These are phyloP conservation scores for Botryosphaeria agaves DNA, from an alignment of 2,329 filamentous ascomycete genomes.

Conservation along the genomic window DNA sequence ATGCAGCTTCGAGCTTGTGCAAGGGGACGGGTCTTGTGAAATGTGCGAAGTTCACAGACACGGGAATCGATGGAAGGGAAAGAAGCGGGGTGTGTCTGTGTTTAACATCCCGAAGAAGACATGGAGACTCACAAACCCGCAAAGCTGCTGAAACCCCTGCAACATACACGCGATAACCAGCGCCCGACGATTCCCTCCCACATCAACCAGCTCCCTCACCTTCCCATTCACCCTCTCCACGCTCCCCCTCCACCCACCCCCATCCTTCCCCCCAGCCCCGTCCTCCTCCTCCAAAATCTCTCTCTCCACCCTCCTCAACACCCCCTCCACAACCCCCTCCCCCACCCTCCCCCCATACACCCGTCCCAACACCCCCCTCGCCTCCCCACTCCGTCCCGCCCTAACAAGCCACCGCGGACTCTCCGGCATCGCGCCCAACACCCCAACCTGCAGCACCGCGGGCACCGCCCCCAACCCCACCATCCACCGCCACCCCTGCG, in stretches of 20 bases:
- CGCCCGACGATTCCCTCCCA: constrained; percentile 47
- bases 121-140: constrained; percentile 51
- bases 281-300: constrained; percentile 58
- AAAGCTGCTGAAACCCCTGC: constrained; percentile 76
- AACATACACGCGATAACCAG: constrained; percentile 72
- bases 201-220: constrained; percentile 19
- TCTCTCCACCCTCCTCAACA: constrained; percentile 52
- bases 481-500: constrained; percentile 74
- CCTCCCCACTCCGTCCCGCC: constrained; percentile 42
- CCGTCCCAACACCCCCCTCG: constrained; percentile 44
- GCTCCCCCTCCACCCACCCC: constrained; percentile 15
- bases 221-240: constrained; percentile 35
- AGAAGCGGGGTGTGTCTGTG: too few relatives aligned
- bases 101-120: constrained; percentile 70
- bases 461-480: constrained; percentile 72
- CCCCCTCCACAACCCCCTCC: constrained; percentile 34
- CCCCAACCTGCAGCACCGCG: constrained; percentile 49
- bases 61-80: too few relatives aligned
- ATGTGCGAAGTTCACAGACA: too few relatives aligned
- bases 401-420: constrained; percentile 77
- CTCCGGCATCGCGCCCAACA: constrained; percentile 65
- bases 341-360: constrained; percentile 36
- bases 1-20: too few relatives aligned
- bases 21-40: too few relatives aligned
- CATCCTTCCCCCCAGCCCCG: too few relatives aligned